phyloP scores from a whole-genome alignment of 345 rosid genomes.

The Salix udensis region DNA sequence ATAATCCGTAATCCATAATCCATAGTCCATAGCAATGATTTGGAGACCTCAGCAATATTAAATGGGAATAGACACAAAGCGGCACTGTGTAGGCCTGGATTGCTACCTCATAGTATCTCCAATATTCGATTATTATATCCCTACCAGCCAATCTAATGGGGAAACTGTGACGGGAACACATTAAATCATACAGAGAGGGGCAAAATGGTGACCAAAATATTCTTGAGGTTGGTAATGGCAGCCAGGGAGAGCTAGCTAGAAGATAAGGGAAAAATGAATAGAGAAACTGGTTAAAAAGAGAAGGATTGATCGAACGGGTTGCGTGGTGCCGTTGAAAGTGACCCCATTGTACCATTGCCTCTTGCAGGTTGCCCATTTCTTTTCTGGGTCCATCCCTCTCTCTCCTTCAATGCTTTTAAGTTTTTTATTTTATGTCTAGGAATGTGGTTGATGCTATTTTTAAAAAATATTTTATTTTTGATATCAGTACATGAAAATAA shows the following conservation, averaged over 20 bases:
- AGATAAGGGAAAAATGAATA: constrained; percentile 29
- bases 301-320: background rate
- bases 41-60: background rate
- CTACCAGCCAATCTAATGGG: background rate
- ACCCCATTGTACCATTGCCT: constrained; percentile 18
- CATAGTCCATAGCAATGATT: too few relatives aligned
- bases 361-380: constrained; percentile 30
- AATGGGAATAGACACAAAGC: background rate
- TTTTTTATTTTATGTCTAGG: background rate
- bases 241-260: background rate
- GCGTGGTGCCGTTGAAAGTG: constrained; percentile 26
- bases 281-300: constrained; percentile 15
- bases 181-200: background rate
- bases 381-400: constrained; percentile 15
- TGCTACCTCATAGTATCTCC: background rate
- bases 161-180: background rate
- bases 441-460: background rate
- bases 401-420: constrained; percentile 23
- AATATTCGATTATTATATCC: background rate
- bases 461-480: too few relatives aligned
- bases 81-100: background rate
- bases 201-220: background rate
- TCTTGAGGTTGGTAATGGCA: background rate
- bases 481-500: too few relatives aligned
- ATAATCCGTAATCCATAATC: too few relatives aligned